These are phyloP conservation scores for Wickerhamomyces mucosus DNA, from an alignment of 805 yeast genomes.

Conservation along the genomic window DNA sequence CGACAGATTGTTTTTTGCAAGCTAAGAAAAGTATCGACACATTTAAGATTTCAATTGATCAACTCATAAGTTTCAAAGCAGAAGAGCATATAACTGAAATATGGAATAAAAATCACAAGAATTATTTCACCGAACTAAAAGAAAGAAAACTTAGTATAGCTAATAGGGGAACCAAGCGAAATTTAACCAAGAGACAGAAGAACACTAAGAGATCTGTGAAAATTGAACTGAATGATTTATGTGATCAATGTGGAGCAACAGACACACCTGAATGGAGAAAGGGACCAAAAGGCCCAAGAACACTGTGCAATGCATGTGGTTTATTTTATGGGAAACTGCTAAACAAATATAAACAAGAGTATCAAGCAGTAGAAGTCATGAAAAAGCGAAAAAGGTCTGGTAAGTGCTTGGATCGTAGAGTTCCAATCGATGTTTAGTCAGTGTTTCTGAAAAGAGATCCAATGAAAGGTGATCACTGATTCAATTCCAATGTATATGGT, in stretches of 20 bases:
- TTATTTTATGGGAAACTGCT: slow-evolving; percentile 9
- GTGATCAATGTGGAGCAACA: slow-evolving; percentile 5
- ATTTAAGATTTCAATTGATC: no score
- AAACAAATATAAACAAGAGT: slow-evolving; percentile 5
- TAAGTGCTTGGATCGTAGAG: neutral
- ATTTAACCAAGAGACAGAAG: neutral
- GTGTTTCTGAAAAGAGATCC: neutral
- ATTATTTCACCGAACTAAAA: no score
- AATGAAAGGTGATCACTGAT: no score
- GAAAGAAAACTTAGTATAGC: no score
- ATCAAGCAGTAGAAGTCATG: neutral
- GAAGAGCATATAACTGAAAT: no score
- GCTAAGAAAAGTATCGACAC: no score
- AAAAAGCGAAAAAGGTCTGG: neutral
- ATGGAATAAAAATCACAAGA: no score
- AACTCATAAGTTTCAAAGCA: no score
- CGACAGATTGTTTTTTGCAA: no score
- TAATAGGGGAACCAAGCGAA: neutral
- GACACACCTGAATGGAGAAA: slow-evolving; percentile 14
- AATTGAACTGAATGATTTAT: neutral
- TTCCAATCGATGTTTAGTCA: neutral
- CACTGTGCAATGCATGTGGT: slow-evolving; percentile 14
- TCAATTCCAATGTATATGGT: no score
- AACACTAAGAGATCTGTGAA: no score
- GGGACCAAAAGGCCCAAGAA: slow-evolving; percentile 12